Conservation (phyloP, 805 yeast genomes). For the Pichia cabralensis region DNA sequence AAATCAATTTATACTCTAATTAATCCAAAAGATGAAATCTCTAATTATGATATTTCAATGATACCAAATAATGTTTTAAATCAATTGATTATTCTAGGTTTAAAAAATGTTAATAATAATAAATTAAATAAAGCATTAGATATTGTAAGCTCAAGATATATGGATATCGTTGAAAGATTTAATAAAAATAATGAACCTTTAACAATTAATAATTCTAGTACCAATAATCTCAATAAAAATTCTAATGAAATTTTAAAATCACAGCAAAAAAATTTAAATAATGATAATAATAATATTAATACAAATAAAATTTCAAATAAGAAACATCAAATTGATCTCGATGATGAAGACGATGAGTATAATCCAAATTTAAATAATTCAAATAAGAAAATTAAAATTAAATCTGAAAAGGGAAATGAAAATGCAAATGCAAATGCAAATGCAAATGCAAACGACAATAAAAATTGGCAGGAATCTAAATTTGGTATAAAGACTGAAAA, state of each 20-base stretch:
- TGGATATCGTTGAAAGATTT: constrained; percentile 29
- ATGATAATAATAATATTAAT: not conserved
- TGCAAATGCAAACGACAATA: not conserved
- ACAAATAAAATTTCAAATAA: not conserved
- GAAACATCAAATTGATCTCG: not conserved
- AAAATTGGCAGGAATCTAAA: too few relatives aligned
- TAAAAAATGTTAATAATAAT: constrained; percentile 41
- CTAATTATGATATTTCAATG: constrained; percentile 56
- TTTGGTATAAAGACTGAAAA: too few relatives aligned
- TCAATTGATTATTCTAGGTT: constrained; percentile 57
- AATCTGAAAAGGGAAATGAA: constrained; percentile 14
- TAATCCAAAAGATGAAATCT: constrained; percentile 47
- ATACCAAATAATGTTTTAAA: constrained; percentile 57
- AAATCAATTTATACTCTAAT: constrained; percentile 61
- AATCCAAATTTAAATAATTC: constrained; percentile 6
- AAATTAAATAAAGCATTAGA: constrained; percentile 56
- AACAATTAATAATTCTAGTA: not conserved
- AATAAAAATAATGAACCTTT: not conserved
- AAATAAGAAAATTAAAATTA: not conserved
- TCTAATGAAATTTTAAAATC: too few relatives aligned
- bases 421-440: constrained; percentile 13
- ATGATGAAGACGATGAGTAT: constrained; percentile 20
- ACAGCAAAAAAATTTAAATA: too few relatives aligned
- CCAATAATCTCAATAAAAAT: not conserved
- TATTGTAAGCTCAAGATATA: constrained; percentile 60